Conservation (phyloP, 148 eudicot genomes). For the Vaccinium corymbosum region DNA sequence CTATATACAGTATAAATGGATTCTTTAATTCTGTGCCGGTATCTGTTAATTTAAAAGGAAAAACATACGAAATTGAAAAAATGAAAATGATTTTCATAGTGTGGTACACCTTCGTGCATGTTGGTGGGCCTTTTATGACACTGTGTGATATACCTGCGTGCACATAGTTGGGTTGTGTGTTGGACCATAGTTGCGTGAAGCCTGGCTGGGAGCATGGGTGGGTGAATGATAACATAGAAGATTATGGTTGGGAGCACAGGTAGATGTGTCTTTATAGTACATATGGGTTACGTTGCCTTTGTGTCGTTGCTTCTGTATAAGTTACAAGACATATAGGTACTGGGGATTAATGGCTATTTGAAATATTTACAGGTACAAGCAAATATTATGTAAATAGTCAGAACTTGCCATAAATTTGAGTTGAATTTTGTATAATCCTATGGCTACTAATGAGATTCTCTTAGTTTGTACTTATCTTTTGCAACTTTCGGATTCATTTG, state of each 20-base stretch:
- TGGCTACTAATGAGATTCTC: not conserved
- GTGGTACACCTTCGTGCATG: not conserved
- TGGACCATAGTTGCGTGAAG: not conserved
- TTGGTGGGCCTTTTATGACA: not conserved
- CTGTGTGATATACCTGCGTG: not conserved
- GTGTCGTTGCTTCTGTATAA: not conserved
- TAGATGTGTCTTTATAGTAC: not conserved
- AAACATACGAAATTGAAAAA: not conserved
- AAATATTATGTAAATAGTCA: not conserved
- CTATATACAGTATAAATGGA: not conserved
- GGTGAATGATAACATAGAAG: not conserved
- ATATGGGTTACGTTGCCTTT: not conserved
- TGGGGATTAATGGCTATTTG: not conserved
- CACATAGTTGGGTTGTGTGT: not conserved
- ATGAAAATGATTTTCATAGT: not conserved
- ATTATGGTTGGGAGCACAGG: not conserved
- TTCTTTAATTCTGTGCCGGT: not conserved
- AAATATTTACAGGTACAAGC: not conserved
- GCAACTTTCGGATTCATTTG: not conserved
- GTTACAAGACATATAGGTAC: not conserved
- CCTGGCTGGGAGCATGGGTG: not conserved
- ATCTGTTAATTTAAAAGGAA: not conserved
- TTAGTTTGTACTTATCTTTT: not conserved
- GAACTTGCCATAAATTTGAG: not conserved
- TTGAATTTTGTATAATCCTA: not conserved